Evolutionary conservation across 139 green algal genomes (phyloP), one percentile per base, ranked within the genome.

Genomic region (Astrephomene gubernaculifera): DNA sequence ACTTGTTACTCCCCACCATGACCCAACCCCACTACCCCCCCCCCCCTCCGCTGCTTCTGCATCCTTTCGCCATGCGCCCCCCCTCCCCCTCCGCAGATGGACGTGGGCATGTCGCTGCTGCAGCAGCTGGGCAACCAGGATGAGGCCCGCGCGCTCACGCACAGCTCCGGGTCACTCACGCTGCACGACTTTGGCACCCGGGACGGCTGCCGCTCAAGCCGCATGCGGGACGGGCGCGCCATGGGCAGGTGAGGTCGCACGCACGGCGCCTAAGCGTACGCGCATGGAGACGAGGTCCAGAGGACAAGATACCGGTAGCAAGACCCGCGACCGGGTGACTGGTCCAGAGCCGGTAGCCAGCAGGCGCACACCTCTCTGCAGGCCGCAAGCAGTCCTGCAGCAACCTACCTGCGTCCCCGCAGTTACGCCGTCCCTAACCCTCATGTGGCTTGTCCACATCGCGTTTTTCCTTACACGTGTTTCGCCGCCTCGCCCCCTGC

Each of bases 101-200:
- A 89, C 64, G 90, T 93, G 79, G 86, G 85, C 44, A 43, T 89
- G 64, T 65, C 83, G 6, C 86, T 93, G 82, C 63, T 93, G 57
- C 65, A 86, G 35, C 82, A 91, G 83, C 72, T 93, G 82, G 90
- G 90, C 31, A 83, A 82, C 69, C 53, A 52, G 6, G 79, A 85
- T 25, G 80, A 86, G 45, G 80, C 64, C 25, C 17, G 43, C 17
- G 33, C 27, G 44, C 44, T 68, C 44, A 64, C 25, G 0, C 14
- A 6, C 12, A 5, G 24, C 19, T 17, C 31, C 31, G 38, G 69
- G 27, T 27, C 76, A n/a, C 61, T 89, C 5, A 85, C 84, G 33
- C 53, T 89, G 74, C 64, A 33, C 29, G 84, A 89, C 75, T 89
- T 86, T 35, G 69, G 79, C 35, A 75, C 52, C 29, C 49, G 65